These are phyloP conservation scores for Podospora australis DNA, from an alignment of 495 filamentous ascomycete species.

Conservation along the genomic window DNA sequence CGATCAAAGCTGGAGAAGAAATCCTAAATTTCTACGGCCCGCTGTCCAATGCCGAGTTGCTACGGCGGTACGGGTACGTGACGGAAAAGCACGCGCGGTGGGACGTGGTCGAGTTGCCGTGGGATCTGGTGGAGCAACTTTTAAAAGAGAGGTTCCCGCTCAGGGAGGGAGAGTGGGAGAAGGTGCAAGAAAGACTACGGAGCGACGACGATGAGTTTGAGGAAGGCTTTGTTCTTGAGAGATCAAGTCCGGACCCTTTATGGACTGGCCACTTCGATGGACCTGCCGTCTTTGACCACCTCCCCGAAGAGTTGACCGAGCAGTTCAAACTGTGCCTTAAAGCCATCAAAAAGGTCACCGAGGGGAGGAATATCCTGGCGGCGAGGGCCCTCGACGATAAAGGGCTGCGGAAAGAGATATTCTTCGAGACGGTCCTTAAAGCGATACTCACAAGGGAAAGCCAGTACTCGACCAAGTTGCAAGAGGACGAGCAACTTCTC, in stretches of 20 bases:
- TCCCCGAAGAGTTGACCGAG: slow-evolving; percentile 33
- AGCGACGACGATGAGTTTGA: slow-evolving; percentile 34
- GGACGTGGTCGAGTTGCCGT: slow-evolving; percentile 76
- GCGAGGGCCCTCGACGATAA: slow-evolving; percentile 32
- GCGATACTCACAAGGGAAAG: slow-evolving; percentile 38
- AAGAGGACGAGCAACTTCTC: slow-evolving; percentile 56
- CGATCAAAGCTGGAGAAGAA: slow-evolving; percentile 65
- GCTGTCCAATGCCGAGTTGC: slow-evolving; percentile 71
- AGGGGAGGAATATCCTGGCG: slow-evolving; percentile 8
- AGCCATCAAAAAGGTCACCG: slow-evolving; percentile 29
- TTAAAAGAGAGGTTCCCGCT: slow-evolving; percentile 36
- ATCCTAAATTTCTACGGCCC: slow-evolving; percentile 90
- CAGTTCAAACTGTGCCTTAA: slow-evolving; percentile 38
- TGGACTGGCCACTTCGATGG: slow-evolving; percentile 25
- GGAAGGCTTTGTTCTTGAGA: slow-evolving; percentile 40
- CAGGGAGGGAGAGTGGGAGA: slow-evolving; percentile 36
- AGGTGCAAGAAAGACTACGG: slow-evolving; percentile 17
- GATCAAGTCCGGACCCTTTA: slow-evolving; percentile 34
- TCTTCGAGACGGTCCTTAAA: slow-evolving; percentile 30
- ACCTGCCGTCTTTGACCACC: slow-evolving; percentile 23
- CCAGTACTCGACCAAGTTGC: slow-evolving; percentile 58
- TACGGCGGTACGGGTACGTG: slow-evolving; percentile 85
- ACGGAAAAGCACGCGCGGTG: slow-evolving; percentile 66
- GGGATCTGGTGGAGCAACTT: slow-evolving; percentile 43
- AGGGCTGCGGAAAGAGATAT: slow-evolving; percentile 31